A percentile compares a stretch with the other conserved stretches of the same genome.
Evolutionary conservation across 257 asterid species (phyloP).

Genomic region (Solanum pimpinellifolium): DNA sequence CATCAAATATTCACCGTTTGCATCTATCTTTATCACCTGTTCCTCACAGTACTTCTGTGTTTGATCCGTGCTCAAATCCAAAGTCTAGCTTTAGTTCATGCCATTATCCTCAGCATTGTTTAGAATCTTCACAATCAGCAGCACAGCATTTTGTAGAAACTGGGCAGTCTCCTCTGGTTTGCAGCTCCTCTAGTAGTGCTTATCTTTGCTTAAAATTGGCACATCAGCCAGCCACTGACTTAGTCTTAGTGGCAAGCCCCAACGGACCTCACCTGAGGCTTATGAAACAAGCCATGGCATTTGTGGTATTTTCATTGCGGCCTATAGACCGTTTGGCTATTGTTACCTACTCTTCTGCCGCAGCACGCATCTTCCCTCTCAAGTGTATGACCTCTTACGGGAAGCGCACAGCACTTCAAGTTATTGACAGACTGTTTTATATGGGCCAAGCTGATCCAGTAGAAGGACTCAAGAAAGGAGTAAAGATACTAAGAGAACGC

Average conservation of each 20-base stretch:
- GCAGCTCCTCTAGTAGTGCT: constrained; percentile 30
- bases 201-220: constrained; percentile 45
- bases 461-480: constrained; percentile 81
- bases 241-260: constrained; percentile 76
- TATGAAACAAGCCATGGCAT: constrained; percentile 82
- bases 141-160: constrained; percentile 4
- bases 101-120: constrained; percentile 14
- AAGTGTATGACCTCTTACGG: constrained; percentile 77
- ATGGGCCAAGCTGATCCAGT: constrained; percentile 74
- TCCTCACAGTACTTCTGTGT: constrained; percentile 15
- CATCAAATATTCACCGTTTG: constrained; percentile 36
- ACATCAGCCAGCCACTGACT: constrained; percentile 66
- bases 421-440: constrained; percentile 63
- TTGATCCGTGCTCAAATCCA: constrained; percentile 11
- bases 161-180: constrained; percentile 6
- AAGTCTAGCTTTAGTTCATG: constrained; percentile 3
- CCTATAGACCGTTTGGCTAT: constrained; percentile 71
- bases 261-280: constrained; percentile 84
- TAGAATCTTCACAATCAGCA: constrained; percentile 19
- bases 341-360: constrained; percentile 72
- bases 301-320: constrained; percentile 61
- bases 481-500: constrained; percentile 59
- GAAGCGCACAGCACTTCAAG: constrained; percentile 58
- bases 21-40: constrained; percentile 44
- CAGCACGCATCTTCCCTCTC: constrained; percentile 77